phyloP scores from a whole-genome alignment of 1,284 basidiomycete species.

The Puccinia brachypodii region DNA sequence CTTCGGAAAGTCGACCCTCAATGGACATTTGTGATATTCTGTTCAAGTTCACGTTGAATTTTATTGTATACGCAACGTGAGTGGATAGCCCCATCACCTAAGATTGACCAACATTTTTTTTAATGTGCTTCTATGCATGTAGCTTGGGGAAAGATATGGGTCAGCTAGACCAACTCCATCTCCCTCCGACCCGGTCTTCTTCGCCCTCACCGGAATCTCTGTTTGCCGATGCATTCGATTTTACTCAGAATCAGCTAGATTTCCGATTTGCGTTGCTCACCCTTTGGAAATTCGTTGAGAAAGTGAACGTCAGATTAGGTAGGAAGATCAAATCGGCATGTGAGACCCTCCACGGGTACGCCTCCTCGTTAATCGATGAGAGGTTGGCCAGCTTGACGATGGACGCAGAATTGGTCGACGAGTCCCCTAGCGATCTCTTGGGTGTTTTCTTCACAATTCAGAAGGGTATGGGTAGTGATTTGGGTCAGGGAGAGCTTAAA shows the following conservation, averaged over 20 bases:
- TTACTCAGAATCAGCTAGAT: slow-evolving; percentile 19
- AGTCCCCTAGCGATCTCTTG: slow-evolving; percentile 18
- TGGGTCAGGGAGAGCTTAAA: slow-evolving; percentile 16
- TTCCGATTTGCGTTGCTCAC: slow-evolving; percentile 4
- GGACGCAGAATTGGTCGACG: background rate
- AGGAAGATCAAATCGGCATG: slow-evolving; percentile 8
- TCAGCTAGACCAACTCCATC: background rate
- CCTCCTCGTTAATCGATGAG: slow-evolving; percentile 30
- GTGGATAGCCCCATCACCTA: background rate
- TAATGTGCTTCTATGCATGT: background rate
- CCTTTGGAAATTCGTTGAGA: slow-evolving; percentile 20
- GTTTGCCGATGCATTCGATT: slow-evolving; percentile 40
- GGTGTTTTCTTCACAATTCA: background rate
- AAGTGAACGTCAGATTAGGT: background rate
- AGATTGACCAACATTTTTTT: background rate
- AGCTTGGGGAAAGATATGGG: slow-evolving; percentile 28
- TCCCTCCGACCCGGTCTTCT: background rate
- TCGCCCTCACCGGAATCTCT: background rate
- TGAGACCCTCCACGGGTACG: slow-evolving; percentile 1
- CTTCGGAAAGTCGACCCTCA: background rate
- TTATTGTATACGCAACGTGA: slow-evolving; percentile 23
- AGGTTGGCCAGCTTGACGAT: background rate
- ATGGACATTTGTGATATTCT: slow-evolving; percentile 24
- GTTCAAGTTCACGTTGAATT: slow-evolving; percentile 22
- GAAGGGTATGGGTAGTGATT: background rate